A percentile compares a stretch with the other conserved stretches of the same genome.
Evolutionary conservation across 306 rosid species (phyloP).

Genomic region (Gleditsia sinensis): DNA sequence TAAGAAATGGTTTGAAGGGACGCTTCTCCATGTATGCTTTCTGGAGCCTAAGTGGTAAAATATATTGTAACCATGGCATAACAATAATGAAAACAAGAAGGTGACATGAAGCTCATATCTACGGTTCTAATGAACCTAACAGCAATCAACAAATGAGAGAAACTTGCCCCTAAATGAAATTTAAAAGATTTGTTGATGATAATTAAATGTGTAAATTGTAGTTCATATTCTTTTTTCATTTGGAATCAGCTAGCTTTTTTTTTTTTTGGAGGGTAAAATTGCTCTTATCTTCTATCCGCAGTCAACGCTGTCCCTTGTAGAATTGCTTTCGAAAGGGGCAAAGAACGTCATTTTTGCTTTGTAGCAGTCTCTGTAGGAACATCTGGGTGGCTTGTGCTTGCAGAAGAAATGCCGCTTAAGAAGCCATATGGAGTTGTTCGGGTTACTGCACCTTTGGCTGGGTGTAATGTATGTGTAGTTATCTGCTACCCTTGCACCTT

Average conservation of each 20-base stretch:
- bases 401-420: slow-evolving; percentile 77
- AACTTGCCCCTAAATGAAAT: slow-evolving; percentile 20
- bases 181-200: neutral
- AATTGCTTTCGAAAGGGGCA: slow-evolving; percentile 92
- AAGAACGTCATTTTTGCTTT: slow-evolving; percentile 71
- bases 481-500: slow-evolving; percentile 15
- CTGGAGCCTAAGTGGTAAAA: slow-evolving; percentile 7
- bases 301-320: slow-evolving; percentile 86
- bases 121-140: slow-evolving; percentile 19
- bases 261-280: slow-evolving; percentile 22
- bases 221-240: neutral
- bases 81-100: neutral
- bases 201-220: neutral
- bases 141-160: slow-evolving; percentile 2
- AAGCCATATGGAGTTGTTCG: slow-evolving; percentile 69
- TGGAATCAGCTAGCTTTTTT: neutral
- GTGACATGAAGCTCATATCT: neutral
- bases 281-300: slow-evolving; percentile 45
- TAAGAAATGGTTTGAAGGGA: slow-evolving; percentile 23
- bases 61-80: slow-evolving; percentile 1
- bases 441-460: slow-evolving; percentile 83
- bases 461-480: slow-evolving; percentile 71
- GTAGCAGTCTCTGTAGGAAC: slow-evolving; percentile 70
- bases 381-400: slow-evolving; percentile 83
- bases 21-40: neutral